These are phyloP conservation scores for Aspergillus niger DNA, from an alignment of 2,329 filamentous ascomycete genomes.

Conservation along the genomic window DNA sequence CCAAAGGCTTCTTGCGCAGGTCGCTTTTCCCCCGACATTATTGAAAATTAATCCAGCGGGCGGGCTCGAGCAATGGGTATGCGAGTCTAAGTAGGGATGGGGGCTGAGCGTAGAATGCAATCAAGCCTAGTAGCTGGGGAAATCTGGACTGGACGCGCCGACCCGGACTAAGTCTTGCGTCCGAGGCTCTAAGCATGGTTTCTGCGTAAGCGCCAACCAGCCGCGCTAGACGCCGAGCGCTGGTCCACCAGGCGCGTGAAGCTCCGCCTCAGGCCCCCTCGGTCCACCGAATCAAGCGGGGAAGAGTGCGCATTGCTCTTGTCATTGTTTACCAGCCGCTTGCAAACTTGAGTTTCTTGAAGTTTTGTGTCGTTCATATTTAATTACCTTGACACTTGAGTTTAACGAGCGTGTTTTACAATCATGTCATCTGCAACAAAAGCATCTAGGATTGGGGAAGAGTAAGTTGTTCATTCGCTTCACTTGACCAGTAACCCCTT, in stretches of 20 bases:
- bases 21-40: constrained; percentile 89
- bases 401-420: background rate
- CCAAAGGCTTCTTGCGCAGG: constrained; percentile 83
- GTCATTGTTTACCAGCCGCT: constrained; percentile 3
- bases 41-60: constrained; percentile 16
- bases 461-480: constrained; percentile 55
- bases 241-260: constrained; percentile 20
- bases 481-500: constrained; percentile 17
- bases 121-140: background rate
- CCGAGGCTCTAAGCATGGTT: constrained; percentile 3
- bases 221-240: constrained; percentile 28
- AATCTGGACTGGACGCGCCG: background rate
- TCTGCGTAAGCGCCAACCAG: constrained; percentile 17
- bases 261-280: constrained; percentile 19
- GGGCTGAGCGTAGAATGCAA: background rate
- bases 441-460: constrained; percentile 71
- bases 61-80: background rate
- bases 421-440: constrained; percentile 63
- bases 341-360: background rate
- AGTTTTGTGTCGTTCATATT: too few species aligned
- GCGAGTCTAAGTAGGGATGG: background rate
- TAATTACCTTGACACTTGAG: background rate
- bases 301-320: constrained; percentile 16
- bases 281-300: constrained; percentile 24
- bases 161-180: background rate